Evolutionary conservation across 2,329 filamentous ascomycete genomes (phyloP).

Genomic region (Xylaria hypoxylon): DNA sequence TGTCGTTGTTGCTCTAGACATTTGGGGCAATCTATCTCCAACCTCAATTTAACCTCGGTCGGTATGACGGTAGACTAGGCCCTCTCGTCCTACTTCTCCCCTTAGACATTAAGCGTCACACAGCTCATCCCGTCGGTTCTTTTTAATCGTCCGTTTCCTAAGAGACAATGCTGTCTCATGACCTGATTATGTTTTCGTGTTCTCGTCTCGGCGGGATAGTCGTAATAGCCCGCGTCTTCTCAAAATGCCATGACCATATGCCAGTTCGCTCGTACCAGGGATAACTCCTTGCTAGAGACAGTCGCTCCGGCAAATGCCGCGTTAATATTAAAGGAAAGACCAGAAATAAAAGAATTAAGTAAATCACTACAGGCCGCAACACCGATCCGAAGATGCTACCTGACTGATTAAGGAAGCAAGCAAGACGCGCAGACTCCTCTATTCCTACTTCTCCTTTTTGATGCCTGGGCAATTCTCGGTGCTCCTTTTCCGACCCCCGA

Average conservation of each 20-base stretch:
- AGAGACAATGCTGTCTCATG: constrained; percentile 25
- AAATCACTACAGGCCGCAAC: constrained; percentile 36
- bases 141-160: constrained; percentile 12
- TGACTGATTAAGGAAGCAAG: constrained; percentile 41
- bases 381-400: constrained; percentile 39
- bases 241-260: constrained; percentile 21
- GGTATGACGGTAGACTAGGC: constrained; percentile 25
- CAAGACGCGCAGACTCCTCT: constrained; percentile 43
- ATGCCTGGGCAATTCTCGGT: constrained; percentile 48
- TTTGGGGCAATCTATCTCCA: constrained; percentile 29
- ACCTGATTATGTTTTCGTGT: constrained; percentile 31
- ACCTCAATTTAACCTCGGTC: constrained; percentile 34
- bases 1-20: constrained; percentile 21
- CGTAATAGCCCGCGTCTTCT: constrained; percentile 21
- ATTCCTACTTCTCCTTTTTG: constrained; percentile 50
- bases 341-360: constrained; percentile 10
- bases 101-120: constrained; percentile 30
- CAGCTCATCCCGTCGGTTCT: constrained; percentile 18
- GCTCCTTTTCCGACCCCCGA: constrained; percentile 49
- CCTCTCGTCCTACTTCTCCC: constrained; percentile 1
- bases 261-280: constrained; percentile 26
- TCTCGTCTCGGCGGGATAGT: constrained; percentile 30
- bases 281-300: constrained; percentile 18
- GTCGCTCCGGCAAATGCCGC: constrained; percentile 19
- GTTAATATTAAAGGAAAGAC: constrained; percentile 26